Percentiles rank a stretch among this genome's conserved stretches.
Evolutionary conservation across 768 basidiomycete genomes (phyloP).

Genomic region (Rhizopogon vinicolor): DNA sequence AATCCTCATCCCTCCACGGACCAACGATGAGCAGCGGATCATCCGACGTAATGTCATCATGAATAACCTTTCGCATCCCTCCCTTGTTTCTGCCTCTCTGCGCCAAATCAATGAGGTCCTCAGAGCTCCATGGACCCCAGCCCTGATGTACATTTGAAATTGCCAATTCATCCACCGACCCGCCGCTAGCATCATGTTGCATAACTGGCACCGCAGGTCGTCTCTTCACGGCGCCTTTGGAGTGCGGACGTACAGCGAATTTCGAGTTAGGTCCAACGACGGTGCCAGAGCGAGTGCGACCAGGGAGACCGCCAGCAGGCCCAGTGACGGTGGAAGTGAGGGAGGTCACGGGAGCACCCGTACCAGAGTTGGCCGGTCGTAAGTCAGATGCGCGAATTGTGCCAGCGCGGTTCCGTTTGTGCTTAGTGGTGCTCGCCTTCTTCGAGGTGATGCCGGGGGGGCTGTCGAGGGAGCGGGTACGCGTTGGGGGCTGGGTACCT

Average conservation of each 20-base stretch:
- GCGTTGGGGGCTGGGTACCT: slow-evolving; percentile 1
- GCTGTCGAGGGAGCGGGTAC: slow-evolving; percentile 20
- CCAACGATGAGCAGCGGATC: slow-evolving; percentile 25
- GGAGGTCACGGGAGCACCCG: slow-evolving; percentile 2
- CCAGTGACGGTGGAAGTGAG: neutral
- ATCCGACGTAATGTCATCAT: slow-evolving; percentile 10
- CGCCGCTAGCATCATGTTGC: slow-evolving; percentile 1
- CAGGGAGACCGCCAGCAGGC: slow-evolving; percentile 4
- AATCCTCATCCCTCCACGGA: slow-evolving; percentile 6
- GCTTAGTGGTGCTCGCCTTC: slow-evolving; percentile 12
- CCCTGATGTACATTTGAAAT: slow-evolving; percentile 8
- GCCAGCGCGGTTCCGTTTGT: slow-evolving; percentile 38
- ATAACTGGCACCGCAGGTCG: neutral
- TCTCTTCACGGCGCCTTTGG: neutral
- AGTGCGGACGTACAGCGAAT: slow-evolving; percentile 8
- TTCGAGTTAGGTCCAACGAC: slow-evolving; percentile 30
- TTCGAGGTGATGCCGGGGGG: neutral
- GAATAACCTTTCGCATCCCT: neutral
- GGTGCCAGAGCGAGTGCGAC: slow-evolving; percentile 47
- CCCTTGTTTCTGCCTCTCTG: neutral
- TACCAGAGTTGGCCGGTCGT: slow-evolving; percentile 9
- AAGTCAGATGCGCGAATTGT: slow-evolving; percentile 50
- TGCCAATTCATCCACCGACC: slow-evolving; percentile 20
- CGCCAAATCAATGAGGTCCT: slow-evolving; percentile 17
- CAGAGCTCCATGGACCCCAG: slow-evolving; percentile 7